phyloP scores from a whole-genome alignment of 2,329 filamentous ascomycete species.

The Sporothrix brasiliensis region DNA sequence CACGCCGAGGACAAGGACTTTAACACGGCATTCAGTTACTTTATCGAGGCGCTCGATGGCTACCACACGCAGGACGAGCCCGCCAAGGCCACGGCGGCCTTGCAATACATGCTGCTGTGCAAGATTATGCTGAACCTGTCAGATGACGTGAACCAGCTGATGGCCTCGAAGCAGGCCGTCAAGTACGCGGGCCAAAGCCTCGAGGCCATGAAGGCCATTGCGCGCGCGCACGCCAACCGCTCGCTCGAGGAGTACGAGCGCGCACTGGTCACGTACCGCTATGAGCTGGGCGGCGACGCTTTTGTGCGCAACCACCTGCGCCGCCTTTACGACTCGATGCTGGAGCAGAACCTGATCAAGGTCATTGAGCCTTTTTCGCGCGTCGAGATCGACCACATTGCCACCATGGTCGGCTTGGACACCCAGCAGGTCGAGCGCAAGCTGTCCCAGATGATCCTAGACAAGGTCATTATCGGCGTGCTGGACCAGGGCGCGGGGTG shows the following conservation, averaged over 20 bases:
- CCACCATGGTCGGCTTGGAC: constrained; percentile 95
- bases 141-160: constrained; percentile 92
- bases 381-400: constrained; percentile 95
- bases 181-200: constrained; percentile 95
- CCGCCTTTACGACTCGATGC: constrained; percentile 94
- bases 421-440: constrained; percentile 97
- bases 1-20: constrained; percentile 99
- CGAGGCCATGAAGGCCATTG: constrained; percentile 99
- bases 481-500: constrained; percentile 97
- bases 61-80: constrained; percentile 92
- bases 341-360: constrained; percentile 99
- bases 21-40: constrained; percentile 98
- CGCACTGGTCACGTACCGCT: constrained; percentile 84
- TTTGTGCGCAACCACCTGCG: constrained; percentile 98
- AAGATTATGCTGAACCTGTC: constrained; percentile 99
- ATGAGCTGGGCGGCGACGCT: constrained; percentile 88
- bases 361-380: constrained; percentile 98
- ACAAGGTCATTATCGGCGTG: constrained; percentile 98
- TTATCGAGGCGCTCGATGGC: constrained; percentile 97
- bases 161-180: constrained; percentile 93
- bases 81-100: constrained; percentile 86
- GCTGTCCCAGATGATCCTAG: constrained; percentile 98
- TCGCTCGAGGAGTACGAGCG: constrained; percentile 97
- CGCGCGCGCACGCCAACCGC: constrained; percentile 90
- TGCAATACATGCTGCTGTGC: constrained; percentile 99